Conservation (phyloP, 495 filamentous ascomycete genomes). For the Copromyces sp. region DNA sequence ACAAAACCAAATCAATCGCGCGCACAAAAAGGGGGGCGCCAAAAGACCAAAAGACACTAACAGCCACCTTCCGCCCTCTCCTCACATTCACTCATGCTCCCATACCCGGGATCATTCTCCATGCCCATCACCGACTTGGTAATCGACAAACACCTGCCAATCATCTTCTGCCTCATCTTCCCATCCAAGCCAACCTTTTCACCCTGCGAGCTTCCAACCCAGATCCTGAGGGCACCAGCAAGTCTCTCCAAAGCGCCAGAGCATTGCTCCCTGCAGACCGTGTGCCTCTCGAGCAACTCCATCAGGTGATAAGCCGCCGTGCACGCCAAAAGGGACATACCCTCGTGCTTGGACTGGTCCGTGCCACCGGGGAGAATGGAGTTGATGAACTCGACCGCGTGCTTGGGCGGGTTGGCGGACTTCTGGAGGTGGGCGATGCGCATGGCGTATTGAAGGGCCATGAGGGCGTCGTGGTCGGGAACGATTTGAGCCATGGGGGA, state of each 20-base stretch:
- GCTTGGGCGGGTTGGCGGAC: constrained; percentile 28
- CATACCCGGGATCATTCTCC: constrained; percentile 44
- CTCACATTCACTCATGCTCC: constrained; percentile 32
- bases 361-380: constrained; percentile 26
- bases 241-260: constrained; percentile 38
- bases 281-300: constrained; percentile 44
- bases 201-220: constrained; percentile 39
- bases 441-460: constrained; percentile 74
- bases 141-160: constrained; percentile 38
- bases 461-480: constrained; percentile 51
- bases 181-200: constrained; percentile 34
- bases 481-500: constrained; percentile 21
- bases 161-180: constrained; percentile 36
- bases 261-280: constrained; percentile 38
- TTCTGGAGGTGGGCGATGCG: constrained; percentile 59
- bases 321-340: constrained; percentile 66
- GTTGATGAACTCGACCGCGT: constrained; percentile 35
- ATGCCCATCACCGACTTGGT: constrained; percentile 42
- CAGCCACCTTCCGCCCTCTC: constrained; percentile 13
- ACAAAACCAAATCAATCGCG: background rate
- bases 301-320: constrained; percentile 65
- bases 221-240: constrained; percentile 43
- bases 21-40: background rate
- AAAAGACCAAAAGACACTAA: constrained; percentile 1
- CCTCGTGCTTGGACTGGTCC: constrained; percentile 21